Percentiles rank a stretch among this genome's conserved stretches.
Conservation (phyloP, 2,329 filamentous ascomycete species). For the Rhynchosporium graminicola region DNA sequence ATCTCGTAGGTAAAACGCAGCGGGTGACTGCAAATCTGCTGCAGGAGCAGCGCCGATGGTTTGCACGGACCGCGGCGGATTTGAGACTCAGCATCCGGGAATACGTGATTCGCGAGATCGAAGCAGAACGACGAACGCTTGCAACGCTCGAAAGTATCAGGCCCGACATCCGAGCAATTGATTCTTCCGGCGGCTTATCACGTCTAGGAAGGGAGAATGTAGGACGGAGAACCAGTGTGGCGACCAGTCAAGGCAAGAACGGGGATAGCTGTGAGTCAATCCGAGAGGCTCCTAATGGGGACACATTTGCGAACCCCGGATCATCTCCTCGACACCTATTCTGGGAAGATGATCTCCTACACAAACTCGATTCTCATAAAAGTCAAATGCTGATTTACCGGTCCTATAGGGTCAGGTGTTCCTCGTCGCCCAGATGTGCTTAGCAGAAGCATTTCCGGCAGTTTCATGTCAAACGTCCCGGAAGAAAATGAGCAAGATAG, state of each 20-base stretch:
- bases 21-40: slow-evolving; percentile 88
- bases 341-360: slow-evolving; percentile 4
- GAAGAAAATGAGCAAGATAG: slow-evolving; percentile 62
- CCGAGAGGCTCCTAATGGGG: slow-evolving; percentile 9
- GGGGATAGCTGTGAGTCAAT: slow-evolving; percentile 66
- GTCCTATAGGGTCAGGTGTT: slow-evolving; percentile 78
- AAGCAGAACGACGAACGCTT: slow-evolving; percentile 88
- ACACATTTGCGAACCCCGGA: slow-evolving; percentile 10
- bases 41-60: slow-evolving; percentile 88
- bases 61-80: slow-evolving; percentile 81
- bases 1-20: slow-evolving; percentile 81
- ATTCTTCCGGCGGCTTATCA: slow-evolving; percentile 85
- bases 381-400: slow-evolving; percentile 6
- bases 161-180: slow-evolving; percentile 90
- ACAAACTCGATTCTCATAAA: not conserved
- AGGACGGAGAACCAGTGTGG: slow-evolving; percentile 71
- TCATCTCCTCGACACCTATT: slow-evolving; percentile 1
- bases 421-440: slow-evolving; percentile 75
- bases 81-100: slow-evolving; percentile 82
- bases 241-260: slow-evolving; percentile 90
- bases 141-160: slow-evolving; percentile 92
- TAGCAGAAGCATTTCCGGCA: slow-evolving; percentile 74
- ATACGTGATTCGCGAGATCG: slow-evolving; percentile 92
- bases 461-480: slow-evolving; percentile 62
- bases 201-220: slow-evolving; percentile 80